phyloP scores from a whole-genome alignment of 192 early-diverging fungal species.

The Backusella morwellensis region DNA sequence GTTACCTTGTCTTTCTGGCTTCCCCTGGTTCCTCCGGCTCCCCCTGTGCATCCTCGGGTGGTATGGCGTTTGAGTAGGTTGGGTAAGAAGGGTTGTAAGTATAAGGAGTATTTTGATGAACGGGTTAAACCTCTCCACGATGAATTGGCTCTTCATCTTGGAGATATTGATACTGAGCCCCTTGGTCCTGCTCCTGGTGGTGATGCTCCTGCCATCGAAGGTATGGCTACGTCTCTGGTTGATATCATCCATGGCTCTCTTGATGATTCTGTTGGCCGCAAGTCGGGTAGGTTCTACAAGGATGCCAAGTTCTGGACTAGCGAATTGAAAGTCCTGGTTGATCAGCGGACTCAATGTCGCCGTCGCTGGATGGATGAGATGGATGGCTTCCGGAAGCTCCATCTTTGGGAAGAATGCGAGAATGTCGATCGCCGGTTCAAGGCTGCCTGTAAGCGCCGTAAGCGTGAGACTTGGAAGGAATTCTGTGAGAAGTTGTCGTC shows the following conservation, averaged over 20 bases:
- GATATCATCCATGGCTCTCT: not conserved
- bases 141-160: too few relatives aligned
- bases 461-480: not conserved
- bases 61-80: too few relatives aligned
- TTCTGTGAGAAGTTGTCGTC: not conserved
- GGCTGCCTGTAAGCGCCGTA: not conserved
- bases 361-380: not conserved
- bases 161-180: too few relatives aligned
- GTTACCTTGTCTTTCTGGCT: too few relatives aligned
- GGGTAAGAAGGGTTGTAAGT: too few relatives aligned
- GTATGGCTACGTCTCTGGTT: not conserved
- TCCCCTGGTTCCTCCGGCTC: too few relatives aligned
- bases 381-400: not conserved
- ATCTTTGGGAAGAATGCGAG: not conserved
- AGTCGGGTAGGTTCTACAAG: not conserved
- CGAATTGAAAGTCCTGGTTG: not conserved
- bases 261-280: not conserved
- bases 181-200: too few relatives aligned
- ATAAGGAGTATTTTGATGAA: too few relatives aligned
- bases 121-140: too few relatives aligned
- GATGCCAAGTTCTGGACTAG: not conserved
- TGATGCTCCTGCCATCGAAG: not conserved
- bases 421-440: not conserved
- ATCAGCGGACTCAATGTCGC: not conserved
- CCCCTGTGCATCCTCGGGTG: too few relatives aligned